A percentile compares a stretch with the other conserved stretches of the same genome.
Evolutionary conservation across 2,329 filamentous ascomycete species (phyloP).

Genomic region (Raffaelea albimanens): DNA sequence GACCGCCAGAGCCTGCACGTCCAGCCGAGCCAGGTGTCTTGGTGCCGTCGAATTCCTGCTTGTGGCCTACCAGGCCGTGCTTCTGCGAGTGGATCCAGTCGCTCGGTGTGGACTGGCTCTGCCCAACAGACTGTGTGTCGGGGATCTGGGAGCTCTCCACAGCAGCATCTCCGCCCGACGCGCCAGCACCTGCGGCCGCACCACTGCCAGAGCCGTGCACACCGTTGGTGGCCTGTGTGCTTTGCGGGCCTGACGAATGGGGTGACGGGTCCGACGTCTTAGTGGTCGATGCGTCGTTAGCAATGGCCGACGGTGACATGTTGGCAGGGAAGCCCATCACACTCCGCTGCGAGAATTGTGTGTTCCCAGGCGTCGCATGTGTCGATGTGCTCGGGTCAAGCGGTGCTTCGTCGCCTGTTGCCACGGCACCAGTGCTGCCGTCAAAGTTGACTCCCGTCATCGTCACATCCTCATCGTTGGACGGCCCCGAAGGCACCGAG

Average conservation of each 20-base stretch:
- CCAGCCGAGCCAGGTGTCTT: too few species aligned
- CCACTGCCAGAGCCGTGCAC: slow-evolving; percentile 25
- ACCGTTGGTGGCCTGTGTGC: slow-evolving; percentile 67
- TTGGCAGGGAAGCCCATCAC: slow-evolving; percentile 48
- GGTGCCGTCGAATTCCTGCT: slow-evolving; percentile 22
- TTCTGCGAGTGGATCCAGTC: slow-evolving; percentile 51
- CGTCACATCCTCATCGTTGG: slow-evolving; percentile 42
- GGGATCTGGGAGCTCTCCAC: slow-evolving; percentile 37
- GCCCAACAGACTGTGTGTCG: slow-evolving; percentile 39
- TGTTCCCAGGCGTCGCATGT: slow-evolving; percentile 35
- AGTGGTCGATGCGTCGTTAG: slow-evolving; percentile 90
- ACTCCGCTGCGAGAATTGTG: slow-evolving; percentile 56
- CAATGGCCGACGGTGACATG: slow-evolving; percentile 46
- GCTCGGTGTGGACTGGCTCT: slow-evolving; percentile 29
- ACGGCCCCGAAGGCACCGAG: slow-evolving; percentile 36
- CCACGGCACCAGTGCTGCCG: slow-evolving; percentile 30
- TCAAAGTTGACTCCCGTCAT: slow-evolving; percentile 50
- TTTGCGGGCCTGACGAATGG: slow-evolving; percentile 50
- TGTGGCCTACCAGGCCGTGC: too few species aligned
- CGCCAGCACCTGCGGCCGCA: neutral
- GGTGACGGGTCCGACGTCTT: slow-evolving; percentile 61
- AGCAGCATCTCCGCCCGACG: slow-evolving; percentile 23
- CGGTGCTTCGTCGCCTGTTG: slow-evolving; percentile 26
- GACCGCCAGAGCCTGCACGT: slow-evolving; percentile 10
- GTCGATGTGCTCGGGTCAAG: slow-evolving; percentile 27